Conservation (phyloP, 192 early-diverging fungal genomes). For the Coemansia sp. region DNA sequence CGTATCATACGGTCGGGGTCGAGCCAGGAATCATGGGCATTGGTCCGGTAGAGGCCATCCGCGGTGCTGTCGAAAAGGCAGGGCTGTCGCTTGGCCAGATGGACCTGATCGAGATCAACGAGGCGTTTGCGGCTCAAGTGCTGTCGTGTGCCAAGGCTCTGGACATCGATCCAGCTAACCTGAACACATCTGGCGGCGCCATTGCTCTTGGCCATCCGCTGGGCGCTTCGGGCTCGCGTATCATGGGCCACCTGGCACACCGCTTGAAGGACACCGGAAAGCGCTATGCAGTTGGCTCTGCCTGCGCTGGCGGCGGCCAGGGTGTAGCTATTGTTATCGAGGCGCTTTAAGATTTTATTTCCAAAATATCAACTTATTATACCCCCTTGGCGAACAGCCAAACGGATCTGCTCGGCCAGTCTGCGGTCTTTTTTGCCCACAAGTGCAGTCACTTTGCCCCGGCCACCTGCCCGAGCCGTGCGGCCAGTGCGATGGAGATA, state of each 20-base stretch:
- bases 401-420: slow-evolving; percentile 47
- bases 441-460: slow-evolving; percentile 79
- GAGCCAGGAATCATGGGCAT: slow-evolving; percentile 96
- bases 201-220: slow-evolving; percentile 94
- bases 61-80: slow-evolving; percentile 77
- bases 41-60: slow-evolving; percentile 91
- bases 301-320: slow-evolving; percentile 95
- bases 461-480: slow-evolving; percentile 78
- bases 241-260: slow-evolving; percentile 83
- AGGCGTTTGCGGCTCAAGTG: slow-evolving; percentile 96
- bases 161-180: slow-evolving; percentile 70
- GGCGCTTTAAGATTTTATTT: slow-evolving; percentile 23
- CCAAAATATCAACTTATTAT: slow-evolving; percentile 23
- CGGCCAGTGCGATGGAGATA: slow-evolving; percentile 91
- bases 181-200: slow-evolving; percentile 89
- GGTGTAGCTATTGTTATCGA: slow-evolving; percentile 75
- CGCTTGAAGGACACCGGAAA: slow-evolving; percentile 76
- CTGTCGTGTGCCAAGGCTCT: slow-evolving; percentile 87
- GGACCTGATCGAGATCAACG: slow-evolving; percentile 93
- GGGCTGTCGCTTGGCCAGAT: slow-evolving; percentile 78
- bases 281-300: slow-evolving; percentile 89
- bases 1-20: slow-evolving; percentile 81
- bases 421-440: slow-evolving; percentile 68
- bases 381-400: slow-evolving; percentile 51
- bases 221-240: slow-evolving; percentile 93